phyloP scores from a whole-genome alignment of 129 eudicot genomes.

The Apium graveolens region DNA sequence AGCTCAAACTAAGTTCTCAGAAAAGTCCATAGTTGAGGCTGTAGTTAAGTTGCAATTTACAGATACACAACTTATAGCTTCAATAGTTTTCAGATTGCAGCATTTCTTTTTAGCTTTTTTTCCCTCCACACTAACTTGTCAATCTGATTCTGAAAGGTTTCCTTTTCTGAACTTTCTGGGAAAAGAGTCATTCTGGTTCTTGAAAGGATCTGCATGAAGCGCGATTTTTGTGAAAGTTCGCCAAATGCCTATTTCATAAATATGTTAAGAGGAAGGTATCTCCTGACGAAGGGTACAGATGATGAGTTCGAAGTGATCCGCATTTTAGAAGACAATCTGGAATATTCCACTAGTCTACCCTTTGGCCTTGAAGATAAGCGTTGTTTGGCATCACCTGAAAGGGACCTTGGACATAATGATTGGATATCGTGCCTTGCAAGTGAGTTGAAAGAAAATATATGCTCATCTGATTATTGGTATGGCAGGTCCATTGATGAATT shows the following conservation, averaged over 20 bases:
- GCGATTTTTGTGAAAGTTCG: neutral
- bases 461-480: neutral
- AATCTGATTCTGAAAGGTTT: neutral
- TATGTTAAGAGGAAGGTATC: neutral
- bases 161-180: neutral
- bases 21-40: no score
- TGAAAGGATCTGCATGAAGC: neutral
- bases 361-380: neutral
- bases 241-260: neutral
- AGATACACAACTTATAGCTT: no score
- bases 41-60: no score
- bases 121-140: no score
- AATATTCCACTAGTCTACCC: neutral
- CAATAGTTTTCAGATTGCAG: no score
- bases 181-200: neutral
- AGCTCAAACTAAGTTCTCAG: no score
- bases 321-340: neutral
- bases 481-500: neutral
- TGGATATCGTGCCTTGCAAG: neutral
- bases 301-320: constrained; percentile 1
- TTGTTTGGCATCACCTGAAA: neutral
- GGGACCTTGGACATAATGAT: neutral
- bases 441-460: neutral
- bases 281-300: neutral
- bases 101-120: no score